Base-by-base conservation (phyloP, 805 yeast species). In the Yarrowia deformans region DNA sequence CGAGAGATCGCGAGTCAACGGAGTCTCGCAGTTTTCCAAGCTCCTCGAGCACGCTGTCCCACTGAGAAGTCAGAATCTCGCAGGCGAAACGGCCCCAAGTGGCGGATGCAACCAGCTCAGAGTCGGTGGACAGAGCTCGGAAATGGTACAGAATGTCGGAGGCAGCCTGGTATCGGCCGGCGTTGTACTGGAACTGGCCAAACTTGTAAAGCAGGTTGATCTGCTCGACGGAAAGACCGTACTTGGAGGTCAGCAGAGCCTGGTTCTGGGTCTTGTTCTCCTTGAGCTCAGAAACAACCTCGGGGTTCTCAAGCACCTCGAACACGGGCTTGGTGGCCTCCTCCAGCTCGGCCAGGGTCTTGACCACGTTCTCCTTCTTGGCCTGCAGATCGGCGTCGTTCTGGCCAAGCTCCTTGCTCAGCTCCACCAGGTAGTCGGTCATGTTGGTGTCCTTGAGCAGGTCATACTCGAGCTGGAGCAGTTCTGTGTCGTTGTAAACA, bases 51-150 rank as follows among this genome's bases (percentile, higher is more conserved):
- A 88, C 87, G 45, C 81, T 81, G 40, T 79, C 83, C 85, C 87
- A 85, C 70, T 85, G 83, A 69, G 82, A 76, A 42, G 84, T 79
- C 69, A 86, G 80, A 72, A 88, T 85, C 71, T 86, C 88, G 37
- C 85, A 81, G 1, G 90, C 88, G n/a, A 87, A 79, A 76, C 83
- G 84, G 72, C 91, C 91, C 90, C 91, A 88, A 4, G 89, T 85
- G 23, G 89, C 87, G 70, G 85, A 84, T 69, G 83, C 76, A 71
- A 83, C 81, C 70, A 83, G 77, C 35, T 84, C 85, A 70, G 78
- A 78, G 76, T 86, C 83, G 23, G 84, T 82, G 10, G 88, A 85
- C 23, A 87, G 78, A 14, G 84, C 81, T 76, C 88, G 80, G 75
- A 86, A 87, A 75, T 85, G 87, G 73, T 82, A 83, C 72, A 87